Percentiles rank a stretch among this genome's conserved stretches.
Conservation (phyloP, 2,329 filamentous ascomycete genomes). For the Penicillium sp. region DNA sequence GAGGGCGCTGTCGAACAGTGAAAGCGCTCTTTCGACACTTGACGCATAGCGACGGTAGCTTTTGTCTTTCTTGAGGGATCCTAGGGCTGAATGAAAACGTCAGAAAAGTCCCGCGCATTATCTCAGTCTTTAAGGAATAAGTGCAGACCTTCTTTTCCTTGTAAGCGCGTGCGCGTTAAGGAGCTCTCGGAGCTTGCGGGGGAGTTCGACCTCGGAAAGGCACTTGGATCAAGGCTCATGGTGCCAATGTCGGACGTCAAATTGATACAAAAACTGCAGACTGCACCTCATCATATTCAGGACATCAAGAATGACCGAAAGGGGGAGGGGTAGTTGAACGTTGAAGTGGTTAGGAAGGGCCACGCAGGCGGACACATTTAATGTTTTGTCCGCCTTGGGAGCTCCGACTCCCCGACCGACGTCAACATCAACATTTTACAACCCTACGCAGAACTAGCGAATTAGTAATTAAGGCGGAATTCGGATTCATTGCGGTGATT, state of each 20-base stretch:
- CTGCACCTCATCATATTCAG: conserved; percentile 38
- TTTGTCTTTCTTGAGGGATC: conserved; percentile 58
- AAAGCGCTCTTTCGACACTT: conserved; percentile 81
- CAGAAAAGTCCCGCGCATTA: background rate
- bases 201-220: conserved; percentile 54
- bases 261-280: conserved; percentile 20
- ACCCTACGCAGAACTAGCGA: background rate
- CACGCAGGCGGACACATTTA: conserved; percentile 25
- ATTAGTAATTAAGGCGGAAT: background rate
- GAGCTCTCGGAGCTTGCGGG: conserved; percentile 84
- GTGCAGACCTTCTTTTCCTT: conserved; percentile 71
- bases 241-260: conserved; percentile 32
- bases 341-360: conserved; percentile 20
- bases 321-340: conserved; percentile 11
- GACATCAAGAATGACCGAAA: conserved; percentile 24
- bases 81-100: conserved; percentile 18
- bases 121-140: background rate
- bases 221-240: conserved; percentile 46
- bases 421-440: conserved; percentile 12
- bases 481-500: background rate
- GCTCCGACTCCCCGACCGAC: conserved; percentile 19
- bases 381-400: conserved; percentile 29
- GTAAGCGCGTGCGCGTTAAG: conserved; percentile 75
- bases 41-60: conserved; percentile 84
- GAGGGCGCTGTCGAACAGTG: conserved; percentile 86